Evolutionary conservation across 2,329 filamentous ascomycete genomes (phyloP).

Genomic region (Cladosporium sp.): DNA sequence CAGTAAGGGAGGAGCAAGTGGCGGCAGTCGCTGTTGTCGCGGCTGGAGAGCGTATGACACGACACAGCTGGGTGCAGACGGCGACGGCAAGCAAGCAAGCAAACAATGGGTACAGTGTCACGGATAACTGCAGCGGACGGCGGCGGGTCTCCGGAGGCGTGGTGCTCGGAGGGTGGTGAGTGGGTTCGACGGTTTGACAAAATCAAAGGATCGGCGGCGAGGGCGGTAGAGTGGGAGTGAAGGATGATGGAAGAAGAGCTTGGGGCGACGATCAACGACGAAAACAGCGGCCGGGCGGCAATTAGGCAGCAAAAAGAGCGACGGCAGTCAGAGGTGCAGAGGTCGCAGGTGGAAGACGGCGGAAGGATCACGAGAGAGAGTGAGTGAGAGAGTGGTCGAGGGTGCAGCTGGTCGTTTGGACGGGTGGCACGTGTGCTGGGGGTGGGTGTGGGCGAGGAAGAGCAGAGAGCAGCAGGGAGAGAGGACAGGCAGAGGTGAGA

Average conservation of each 20-base stretch:
- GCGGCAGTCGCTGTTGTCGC: conserved; percentile 16
- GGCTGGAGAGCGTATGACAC: conserved; percentile 5
- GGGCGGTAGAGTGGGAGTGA: not conserved
- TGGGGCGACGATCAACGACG: not conserved
- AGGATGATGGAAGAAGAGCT: not conserved
- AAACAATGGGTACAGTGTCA: not conserved
- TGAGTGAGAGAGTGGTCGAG: not conserved
- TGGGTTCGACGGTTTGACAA: not conserved
- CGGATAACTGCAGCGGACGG: conserved; percentile 11
- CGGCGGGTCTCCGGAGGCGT: conserved; percentile 14
- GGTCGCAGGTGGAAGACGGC: not conserved
- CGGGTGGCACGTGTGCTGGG: conserved; percentile 7
- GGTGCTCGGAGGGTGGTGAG: not conserved
- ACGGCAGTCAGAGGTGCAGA: not conserved
- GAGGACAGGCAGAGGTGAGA: not conserved
- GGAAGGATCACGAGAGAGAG: conserved; percentile 5
- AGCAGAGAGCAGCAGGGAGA: not conserved
- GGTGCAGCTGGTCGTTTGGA: not conserved
- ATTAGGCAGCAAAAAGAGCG: conserved; percentile 2
- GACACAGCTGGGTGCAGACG: conserved; percentile 2
- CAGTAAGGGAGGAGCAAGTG: conserved; percentile 14
- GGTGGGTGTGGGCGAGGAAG: not conserved
- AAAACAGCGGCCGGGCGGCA: not conserved
- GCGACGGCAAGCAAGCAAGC: conserved; percentile 2
- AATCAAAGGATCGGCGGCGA: conserved; percentile 11